Percentiles rank a stretch among this genome's conserved stretches.
These are phyloP conservation scores for Phylloporus sp. DNA, from an alignment of 768 basidiomycete species.

Conservation along the genomic window DNA sequence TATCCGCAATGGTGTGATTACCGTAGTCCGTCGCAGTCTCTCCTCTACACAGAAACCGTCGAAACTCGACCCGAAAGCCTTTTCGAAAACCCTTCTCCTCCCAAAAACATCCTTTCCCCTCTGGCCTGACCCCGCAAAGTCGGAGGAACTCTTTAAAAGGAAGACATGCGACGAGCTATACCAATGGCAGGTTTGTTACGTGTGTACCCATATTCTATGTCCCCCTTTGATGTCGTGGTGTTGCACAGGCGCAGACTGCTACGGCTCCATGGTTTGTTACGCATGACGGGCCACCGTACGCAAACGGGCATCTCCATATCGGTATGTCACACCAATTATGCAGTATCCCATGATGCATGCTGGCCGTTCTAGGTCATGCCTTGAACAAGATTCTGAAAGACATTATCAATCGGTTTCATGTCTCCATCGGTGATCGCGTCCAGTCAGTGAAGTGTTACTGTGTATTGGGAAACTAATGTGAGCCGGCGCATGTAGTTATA, in stretches of 20 bases:
- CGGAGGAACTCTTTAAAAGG: conserved; percentile 53
- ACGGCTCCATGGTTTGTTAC: conserved; percentile 73
- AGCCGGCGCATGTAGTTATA: conserved; percentile 54
- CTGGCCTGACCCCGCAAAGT: conserved; percentile 59
- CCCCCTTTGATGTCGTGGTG: background rate
- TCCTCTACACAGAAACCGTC: conserved; percentile 8
- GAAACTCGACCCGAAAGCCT: conserved; percentile 35
- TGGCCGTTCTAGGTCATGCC: conserved; percentile 68
- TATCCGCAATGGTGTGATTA: conserved; percentile 15
- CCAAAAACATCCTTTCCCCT: conserved; percentile 82
- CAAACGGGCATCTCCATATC: conserved; percentile 94
- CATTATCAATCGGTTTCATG: conserved; percentile 86
- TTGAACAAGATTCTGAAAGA: conserved; percentile 97
- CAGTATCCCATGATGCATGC: background rate
- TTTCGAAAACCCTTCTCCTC: conserved; percentile 64
- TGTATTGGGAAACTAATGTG: background rate
- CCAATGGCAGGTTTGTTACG: conserved; percentile 61
- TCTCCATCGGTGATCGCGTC: conserved; percentile 71
- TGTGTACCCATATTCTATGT: background rate
- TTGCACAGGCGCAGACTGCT: conserved; percentile 57
- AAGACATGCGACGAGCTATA: conserved; percentile 77
- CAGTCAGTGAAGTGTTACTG: conserved; percentile 52
- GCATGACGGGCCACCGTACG: conserved; percentile 97
- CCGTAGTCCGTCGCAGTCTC: conserved; percentile 10
- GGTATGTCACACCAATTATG: conserved; percentile 44